Percentiles rank a stretch among this genome's conserved stretches.
Conservation (phyloP, 2,329 filamentous ascomycete genomes). For the Colletotrichum sp. region DNA sequence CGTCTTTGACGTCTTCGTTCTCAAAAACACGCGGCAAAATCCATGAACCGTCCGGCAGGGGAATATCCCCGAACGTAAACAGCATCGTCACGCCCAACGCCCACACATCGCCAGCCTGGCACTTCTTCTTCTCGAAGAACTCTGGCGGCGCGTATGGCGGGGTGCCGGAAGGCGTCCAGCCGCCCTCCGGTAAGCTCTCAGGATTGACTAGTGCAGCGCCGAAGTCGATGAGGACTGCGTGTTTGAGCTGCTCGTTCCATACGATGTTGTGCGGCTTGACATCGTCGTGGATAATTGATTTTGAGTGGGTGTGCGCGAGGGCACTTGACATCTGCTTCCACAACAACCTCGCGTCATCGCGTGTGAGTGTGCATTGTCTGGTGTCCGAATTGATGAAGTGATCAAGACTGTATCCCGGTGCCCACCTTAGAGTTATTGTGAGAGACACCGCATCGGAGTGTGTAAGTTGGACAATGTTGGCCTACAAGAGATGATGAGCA, state of each 20-base stretch:
- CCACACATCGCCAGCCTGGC: neutral
- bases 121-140: neutral
- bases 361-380: neutral
- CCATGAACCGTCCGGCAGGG: neutral
- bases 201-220: neutral
- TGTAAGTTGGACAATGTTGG: neutral
- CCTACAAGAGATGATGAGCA: neutral
- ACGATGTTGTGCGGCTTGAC: neutral
- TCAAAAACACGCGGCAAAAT: neutral
- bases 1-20: neutral
- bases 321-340: neutral
- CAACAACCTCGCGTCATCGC: neutral
- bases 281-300: neutral
- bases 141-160: neutral
- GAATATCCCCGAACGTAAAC: neutral
- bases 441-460: neutral
- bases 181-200: neutral
- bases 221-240: neutral
- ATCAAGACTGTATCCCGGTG: neutral
- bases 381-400: neutral
- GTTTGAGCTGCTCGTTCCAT: neutral
- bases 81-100: neutral
- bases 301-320: neutral
- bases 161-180: neutral
- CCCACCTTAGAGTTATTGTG: neutral